Evolutionary conservation across 768 basidiomycete species (phyloP), one percentile per base, ranked within the genome.

Genomic region (Suillus occidentalis): DNA sequence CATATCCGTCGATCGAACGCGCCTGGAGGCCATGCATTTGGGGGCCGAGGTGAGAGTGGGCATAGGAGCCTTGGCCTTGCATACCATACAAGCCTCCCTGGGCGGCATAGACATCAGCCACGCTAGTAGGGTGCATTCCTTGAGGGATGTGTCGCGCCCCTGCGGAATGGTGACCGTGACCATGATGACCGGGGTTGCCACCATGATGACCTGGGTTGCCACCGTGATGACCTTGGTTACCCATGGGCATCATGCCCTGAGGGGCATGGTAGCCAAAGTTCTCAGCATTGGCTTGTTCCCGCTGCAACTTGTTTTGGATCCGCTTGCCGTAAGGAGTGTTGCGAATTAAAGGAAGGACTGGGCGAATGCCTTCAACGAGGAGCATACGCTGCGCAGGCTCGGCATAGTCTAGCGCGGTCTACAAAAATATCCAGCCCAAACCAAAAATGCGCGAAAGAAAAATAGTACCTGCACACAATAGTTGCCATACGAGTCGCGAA

Each of bases 261-360:
- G 86, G 87, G 72, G 82, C 83, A 65, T 86, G 83, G 73, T 87
- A 88, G 63, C 83, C 82, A 45, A 77, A 73, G 56, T 83, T 82
- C 66, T 83, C 89, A 63, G 80, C 83, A 69, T 92, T 91, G 78
- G 91, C 84, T 71, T 94, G 92, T 79, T 97, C 95, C 64, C 97
- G 93, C 78, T 97, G 96, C 62, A 99, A 82, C 80, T 98, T 98
- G 82, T 95, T 96, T 78, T 98, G 97, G 72, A 99, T 99, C 52
- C 97, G 90, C 82, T 99, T 99, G 70, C 97, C 97, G 71, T 99
- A 99, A 8, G 97, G 97, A 12, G 97, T 99, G 80, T 99, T 99
- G 72, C 97, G 92, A 74, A 99, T 99, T 71, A 98, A 85, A 3
- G 97, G 97, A 31, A 99, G 85, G 66, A 99, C 95, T n/a, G 97